Evolutionary conservation across 2,329 filamentous ascomycete species (phyloP), one percentile per base, ranked within the genome.

Genomic region (Colletotrichum endophyticum): DNA sequence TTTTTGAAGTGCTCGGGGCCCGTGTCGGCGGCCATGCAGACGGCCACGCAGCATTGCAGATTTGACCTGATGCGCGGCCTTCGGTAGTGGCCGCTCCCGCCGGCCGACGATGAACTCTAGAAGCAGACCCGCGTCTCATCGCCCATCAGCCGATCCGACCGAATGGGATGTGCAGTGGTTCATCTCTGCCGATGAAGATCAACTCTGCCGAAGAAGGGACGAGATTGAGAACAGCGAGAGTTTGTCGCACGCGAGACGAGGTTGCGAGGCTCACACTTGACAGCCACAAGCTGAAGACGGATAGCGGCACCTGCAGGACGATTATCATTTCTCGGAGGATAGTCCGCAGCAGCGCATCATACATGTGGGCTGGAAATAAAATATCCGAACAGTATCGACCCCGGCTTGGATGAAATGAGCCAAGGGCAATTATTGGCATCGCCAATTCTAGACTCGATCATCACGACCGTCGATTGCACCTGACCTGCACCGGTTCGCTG

Each of bases 371-470:
- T 44, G 53, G 62, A 44, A 75, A 63, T 75, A 67, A 44, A 72
- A 63, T 75, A 68, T 63, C 68, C 73, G 69, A 73, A 44, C 25
- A 75, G 72, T 64, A 32, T 72, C 70, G 57, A 73, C 67, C 70
- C 73, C 56, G 53, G 53, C 39, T 30, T 56, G 44, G 25, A 28
- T 64, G 28, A 70, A 63, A 64, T 64, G 30, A 64, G 30, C 44
- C 32, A 44, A 49, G 25, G 34, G 56, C 22, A 61, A 57, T 71
- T 49, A 9, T 39, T 36, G 34, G 27, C 59, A 75, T 39, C n/a
- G 34, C 4, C 61, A 39, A 19, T 68, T 75, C 73, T 67, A 34
- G 66, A 25, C 62, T 56, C 28, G 53, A 32, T 27, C 61, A 25
- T 36, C 59, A 32, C 22, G 27, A 22, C 27, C 13, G 11, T 32